Base-by-base conservation (phyloP, 495 filamentous ascomycete species). In the Pseudevernia furfuracea region DNA sequence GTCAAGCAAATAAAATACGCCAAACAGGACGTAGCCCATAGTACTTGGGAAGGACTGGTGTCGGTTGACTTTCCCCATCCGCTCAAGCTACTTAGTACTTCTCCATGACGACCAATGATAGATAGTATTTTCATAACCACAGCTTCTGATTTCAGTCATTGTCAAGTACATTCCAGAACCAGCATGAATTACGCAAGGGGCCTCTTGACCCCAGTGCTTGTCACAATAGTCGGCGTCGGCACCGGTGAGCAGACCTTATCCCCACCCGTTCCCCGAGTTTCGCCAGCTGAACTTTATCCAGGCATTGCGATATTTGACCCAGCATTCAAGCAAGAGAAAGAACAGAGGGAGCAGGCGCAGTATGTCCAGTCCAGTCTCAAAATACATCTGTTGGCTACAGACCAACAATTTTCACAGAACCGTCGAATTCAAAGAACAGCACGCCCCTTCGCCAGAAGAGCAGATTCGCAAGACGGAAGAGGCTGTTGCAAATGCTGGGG, bases 381-480 rank as follows among this genome's bases (percentile, higher is more conserved):
- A 23, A 0, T 4, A 21, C 0, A 3, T 15, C 15, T 21, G 17
- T 28, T 17, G n/a, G 7, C 23, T 14, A 32, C 28, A 14, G 6
- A 19, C 43, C 62, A n/a, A n/a, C 32, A 23, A 38, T 17, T 41
- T 34, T 34, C 17, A 30, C 34, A 64, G 62, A 6, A 58, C 12
- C 3, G 36, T 52, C 56, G 62, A 60, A 12, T 43, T 59, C 43
- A 46, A 59, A n/a, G 62, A 60, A 28, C 56, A 49, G 25, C 62
- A 64, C 25, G 3, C 34, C 10, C 56, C 12, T 25, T n/a, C 57
- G 36, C 38, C 37, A 12, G 61, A 58, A 34, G 66, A 64, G 46
- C 46, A 63, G 38, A 46, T 67, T 19, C 57, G 66, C 36, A 63
- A 64, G 44, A 67, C 66, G 19, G 66, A 67, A 46, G 61, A 59